Evolutionary conservation across 1,284 basidiomycete species (phyloP).

Genomic region (Polyporus tsugae): DNA sequence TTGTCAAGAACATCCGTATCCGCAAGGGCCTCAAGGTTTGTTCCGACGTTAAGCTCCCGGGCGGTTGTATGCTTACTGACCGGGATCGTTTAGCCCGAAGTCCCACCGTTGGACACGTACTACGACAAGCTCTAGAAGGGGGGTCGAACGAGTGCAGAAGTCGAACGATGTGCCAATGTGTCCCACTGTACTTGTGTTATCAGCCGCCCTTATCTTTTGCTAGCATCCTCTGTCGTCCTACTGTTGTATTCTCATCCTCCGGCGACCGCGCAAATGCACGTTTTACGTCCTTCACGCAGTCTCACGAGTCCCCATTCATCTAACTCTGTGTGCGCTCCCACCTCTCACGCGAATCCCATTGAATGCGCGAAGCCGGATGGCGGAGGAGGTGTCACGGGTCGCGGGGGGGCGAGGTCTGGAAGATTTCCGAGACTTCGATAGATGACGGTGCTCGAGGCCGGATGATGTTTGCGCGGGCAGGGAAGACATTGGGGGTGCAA

Average conservation of each 20-base stretch:
- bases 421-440: conserved; percentile 9
- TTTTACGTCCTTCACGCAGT: conserved; percentile 34
- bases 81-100: conserved; percentile 68
- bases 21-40: conserved; percentile 93
- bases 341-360: conserved; percentile 11
- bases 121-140: conserved; percentile 79
- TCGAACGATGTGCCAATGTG: conserved; percentile 35
- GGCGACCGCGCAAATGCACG: conserved; percentile 33
- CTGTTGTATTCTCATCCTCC: conserved; percentile 39
- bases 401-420: conserved; percentile 1
- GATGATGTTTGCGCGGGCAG: conserved; percentile 9
- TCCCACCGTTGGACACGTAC: conserved; percentile 86
- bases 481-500: conserved; percentile 26
- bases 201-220: conserved; percentile 34
- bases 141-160: conserved; percentile 39
- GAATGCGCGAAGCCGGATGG: conserved; percentile 13
- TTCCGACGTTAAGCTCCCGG: conserved; percentile 10
- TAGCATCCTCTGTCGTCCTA: conserved; percentile 33
- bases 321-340: conserved; percentile 20
- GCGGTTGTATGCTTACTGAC: conserved; percentile 22
- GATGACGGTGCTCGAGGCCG: background rate
- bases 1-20: conserved; percentile 85
- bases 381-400: conserved; percentile 8
- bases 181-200: conserved; percentile 37
- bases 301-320: conserved; percentile 19